Percentiles rank a stretch among this genome's conserved stretches.
These are phyloP conservation scores for Pseudozyma hubeiensis DNA, from an alignment of 1,284 basidiomycete genomes.

Conservation along the genomic window DNA sequence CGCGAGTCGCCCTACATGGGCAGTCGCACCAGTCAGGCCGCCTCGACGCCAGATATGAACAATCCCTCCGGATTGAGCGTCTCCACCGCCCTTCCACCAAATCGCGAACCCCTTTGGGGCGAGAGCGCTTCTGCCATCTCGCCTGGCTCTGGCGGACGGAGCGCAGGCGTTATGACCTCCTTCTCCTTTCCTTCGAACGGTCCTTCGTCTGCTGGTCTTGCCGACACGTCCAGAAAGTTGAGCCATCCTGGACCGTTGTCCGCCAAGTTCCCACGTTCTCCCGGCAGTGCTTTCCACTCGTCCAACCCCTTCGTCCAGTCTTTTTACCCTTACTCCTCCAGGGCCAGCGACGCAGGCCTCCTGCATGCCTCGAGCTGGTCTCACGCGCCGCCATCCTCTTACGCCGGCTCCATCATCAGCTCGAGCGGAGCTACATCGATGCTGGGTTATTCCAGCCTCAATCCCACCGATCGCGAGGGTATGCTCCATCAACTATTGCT, in stretches of 20 bases:
- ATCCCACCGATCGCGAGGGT: conserved; percentile 36
- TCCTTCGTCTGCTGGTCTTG: conserved; percentile 8
- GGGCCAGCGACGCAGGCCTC: conserved; percentile 19
- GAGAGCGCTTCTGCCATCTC: conserved; percentile 19
- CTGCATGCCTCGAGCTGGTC: conserved; percentile 30
- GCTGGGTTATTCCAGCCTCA: conserved; percentile 26
- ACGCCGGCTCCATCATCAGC: conserved; percentile 38
- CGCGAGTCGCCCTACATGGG: conserved; percentile 35
- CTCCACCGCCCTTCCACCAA: conserved; percentile 23
- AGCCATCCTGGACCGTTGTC: conserved; percentile 9
- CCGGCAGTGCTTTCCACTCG: conserved; percentile 28
- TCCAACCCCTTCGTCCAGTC: conserved; percentile 40
- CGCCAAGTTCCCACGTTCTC: conserved; percentile 13
- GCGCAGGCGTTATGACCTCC: conserved; percentile 20
- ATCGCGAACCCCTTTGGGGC: conserved; percentile 42
- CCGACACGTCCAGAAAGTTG: not conserved
- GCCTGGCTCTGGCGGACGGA: conserved; percentile 3
- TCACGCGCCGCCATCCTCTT: conserved; percentile 48
- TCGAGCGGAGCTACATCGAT: conserved; percentile 15
- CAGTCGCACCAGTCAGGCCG: conserved; percentile 21
- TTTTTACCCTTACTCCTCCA: conserved; percentile 9
- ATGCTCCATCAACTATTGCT: conserved; percentile 47
- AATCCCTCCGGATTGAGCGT: conserved; percentile 19
- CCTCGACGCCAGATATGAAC: conserved; percentile 18
- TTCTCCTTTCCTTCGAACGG: conserved; percentile 32